phyloP scores from a whole-genome alignment of 108 stramenopile species.

The Discostella stelligeroides region DNA sequence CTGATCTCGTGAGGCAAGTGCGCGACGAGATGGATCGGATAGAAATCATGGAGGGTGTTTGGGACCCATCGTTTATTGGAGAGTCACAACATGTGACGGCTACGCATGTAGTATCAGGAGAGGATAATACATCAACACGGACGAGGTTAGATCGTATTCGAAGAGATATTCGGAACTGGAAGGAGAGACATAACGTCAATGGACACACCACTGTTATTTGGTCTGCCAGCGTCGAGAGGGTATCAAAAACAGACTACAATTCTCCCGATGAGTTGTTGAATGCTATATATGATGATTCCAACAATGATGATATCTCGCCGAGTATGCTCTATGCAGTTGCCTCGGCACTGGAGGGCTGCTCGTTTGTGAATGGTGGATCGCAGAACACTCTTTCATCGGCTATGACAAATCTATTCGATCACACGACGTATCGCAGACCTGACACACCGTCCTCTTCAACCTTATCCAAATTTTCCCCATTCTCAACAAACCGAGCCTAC shows the following conservation, averaged over 20 bases:
- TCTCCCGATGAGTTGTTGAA: slow-evolving; percentile 59
- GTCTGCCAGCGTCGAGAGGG: slow-evolving; percentile 72
- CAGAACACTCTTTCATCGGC: slow-evolving; percentile 79
- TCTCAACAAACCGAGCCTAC: slow-evolving; percentile 53
- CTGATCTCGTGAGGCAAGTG: slow-evolving; percentile 82
- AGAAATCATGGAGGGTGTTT: slow-evolving; percentile 69
- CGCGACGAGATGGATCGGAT: slow-evolving; percentile 63
- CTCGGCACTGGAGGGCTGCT: slow-evolving; percentile 81
- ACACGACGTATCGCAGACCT: slow-evolving; percentile 36
- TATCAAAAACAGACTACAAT: slow-evolving; percentile 52
- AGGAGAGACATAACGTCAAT: slow-evolving; percentile 50
- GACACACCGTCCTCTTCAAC: slow-evolving; percentile 21
- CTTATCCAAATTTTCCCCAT: slow-evolving; percentile 44
- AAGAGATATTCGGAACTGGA: slow-evolving; percentile 73
- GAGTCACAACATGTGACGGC: slow-evolving; percentile 63
- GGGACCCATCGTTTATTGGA: slow-evolving; percentile 77
- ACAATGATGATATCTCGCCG: slow-evolving; percentile 71
- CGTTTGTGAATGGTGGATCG: slow-evolving; percentile 87
- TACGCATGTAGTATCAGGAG: slow-evolving; percentile 52
- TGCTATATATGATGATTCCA: slow-evolving; percentile 49
- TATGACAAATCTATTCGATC: slow-evolving; percentile 58
- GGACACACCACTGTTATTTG: slow-evolving; percentile 86
- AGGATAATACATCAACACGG: slow-evolving; percentile 37
- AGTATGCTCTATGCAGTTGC: slow-evolving; percentile 84
- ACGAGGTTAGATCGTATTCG: slow-evolving; percentile 73